A percentile compares a stretch with the other conserved stretches of the same genome.
phyloP scores from a whole-genome alignment of 306 rosid species.

The Lathyrus sativus region DNA sequence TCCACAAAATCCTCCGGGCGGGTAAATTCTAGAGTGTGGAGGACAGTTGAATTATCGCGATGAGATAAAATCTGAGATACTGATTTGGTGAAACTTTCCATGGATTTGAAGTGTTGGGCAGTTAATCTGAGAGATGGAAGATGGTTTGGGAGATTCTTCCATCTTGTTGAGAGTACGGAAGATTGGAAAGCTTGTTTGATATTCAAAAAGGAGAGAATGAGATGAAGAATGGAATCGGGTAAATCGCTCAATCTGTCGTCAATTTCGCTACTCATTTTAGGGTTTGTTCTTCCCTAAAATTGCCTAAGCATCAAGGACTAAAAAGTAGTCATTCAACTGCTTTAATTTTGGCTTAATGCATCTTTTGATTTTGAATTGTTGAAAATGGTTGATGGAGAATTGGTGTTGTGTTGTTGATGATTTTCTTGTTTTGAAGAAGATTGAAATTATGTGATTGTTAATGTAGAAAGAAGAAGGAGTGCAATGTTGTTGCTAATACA shows the following conservation, averaged over 20 bases:
- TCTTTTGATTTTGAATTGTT: no score
- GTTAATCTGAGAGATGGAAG: background rate
- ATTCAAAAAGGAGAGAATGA: background rate
- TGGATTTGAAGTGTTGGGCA: background rate
- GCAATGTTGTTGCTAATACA: no score
- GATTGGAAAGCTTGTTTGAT: constrained; percentile 30
- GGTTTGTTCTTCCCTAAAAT: background rate
- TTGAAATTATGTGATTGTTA: no score
- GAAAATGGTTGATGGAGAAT: no score
- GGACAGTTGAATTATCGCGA: background rate
- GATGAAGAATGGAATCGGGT: constrained; percentile 20
- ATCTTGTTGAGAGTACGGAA: constrained; percentile 23
- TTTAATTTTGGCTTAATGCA: no score
- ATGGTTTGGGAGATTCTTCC: constrained; percentile 4
- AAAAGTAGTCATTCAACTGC: no score
- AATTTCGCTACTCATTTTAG: background rate
- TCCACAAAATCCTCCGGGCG: background rate
- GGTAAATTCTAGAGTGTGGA: background rate
- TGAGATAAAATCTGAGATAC: background rate
- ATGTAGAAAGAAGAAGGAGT: no score
- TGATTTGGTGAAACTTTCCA: background rate
- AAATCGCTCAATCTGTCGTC: constrained; percentile 30
- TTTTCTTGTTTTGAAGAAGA: no score
- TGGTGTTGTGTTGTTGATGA: no score
- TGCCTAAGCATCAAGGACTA: no score